These are phyloP conservation scores for Maudiozyma serrabonitensis DNA, from an alignment of 805 yeast species.

Conservation along the genomic window DNA sequence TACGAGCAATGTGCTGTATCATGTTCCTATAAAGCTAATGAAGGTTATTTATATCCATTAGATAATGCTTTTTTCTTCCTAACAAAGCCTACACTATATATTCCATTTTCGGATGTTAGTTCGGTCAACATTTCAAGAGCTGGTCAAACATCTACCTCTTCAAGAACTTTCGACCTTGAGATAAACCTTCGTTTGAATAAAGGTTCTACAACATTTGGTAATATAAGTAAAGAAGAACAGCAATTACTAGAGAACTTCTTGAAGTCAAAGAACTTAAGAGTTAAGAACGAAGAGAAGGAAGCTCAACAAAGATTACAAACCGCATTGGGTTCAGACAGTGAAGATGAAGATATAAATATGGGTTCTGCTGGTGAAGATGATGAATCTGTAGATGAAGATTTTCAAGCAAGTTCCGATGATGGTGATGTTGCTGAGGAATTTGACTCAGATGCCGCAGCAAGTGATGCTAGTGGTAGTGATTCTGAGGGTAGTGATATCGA, in stretches of 20 bases:
- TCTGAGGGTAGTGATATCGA: slow-evolving; percentile 19
- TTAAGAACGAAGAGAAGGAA: slow-evolving; percentile 82
- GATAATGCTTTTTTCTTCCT: slow-evolving; percentile 86
- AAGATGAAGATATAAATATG: slow-evolving; percentile 39
- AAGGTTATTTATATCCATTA: slow-evolving; percentile 87
- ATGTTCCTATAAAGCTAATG: slow-evolving; percentile 90
- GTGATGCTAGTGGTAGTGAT: slow-evolving; percentile 26
- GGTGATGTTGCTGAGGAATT: slow-evolving; percentile 73
- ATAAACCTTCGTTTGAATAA: slow-evolving; percentile 56
- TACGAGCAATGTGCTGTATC: slow-evolving; percentile 78
- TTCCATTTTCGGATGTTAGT: slow-evolving; percentile 75
- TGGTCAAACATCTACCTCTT: slow-evolving; percentile 62
- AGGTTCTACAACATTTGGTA: slow-evolving; percentile 75
- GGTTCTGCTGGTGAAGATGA: slow-evolving; percentile 75
- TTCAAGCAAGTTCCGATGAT: slow-evolving; percentile 42
- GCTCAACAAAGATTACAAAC: slow-evolving; percentile 74
- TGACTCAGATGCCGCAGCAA: slow-evolving; percentile 47
- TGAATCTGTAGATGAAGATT: slow-evolving; percentile 81
- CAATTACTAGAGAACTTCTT: slow-evolving; percentile 65
- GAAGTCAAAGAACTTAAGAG: slow-evolving; percentile 64
- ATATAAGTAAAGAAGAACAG: slow-evolving; percentile 85
- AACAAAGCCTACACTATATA: slow-evolving; percentile 87
- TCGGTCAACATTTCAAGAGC: slow-evolving; percentile 79
- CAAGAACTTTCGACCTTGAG: slow-evolving; percentile 90
- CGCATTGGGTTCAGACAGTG: slow-evolving; percentile 56